Evolutionary conservation across 495 filamentous ascomycete genomes (phyloP), one percentile per base, ranked within the genome.

Genomic region (Filosporella fistucella): DNA sequence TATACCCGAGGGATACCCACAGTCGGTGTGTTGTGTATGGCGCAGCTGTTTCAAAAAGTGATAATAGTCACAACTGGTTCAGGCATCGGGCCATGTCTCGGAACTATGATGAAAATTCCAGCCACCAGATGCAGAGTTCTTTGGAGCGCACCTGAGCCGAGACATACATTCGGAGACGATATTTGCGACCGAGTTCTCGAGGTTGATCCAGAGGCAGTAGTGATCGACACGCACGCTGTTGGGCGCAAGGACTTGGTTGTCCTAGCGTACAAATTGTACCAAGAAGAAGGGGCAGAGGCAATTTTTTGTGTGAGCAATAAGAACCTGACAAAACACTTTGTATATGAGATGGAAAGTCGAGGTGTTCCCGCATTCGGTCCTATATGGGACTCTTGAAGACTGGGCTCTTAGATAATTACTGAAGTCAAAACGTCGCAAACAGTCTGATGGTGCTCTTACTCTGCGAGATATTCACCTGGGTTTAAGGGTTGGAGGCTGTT

Each of bases 1-100:
- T 88, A 78, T 72, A 58, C 68, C 0, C 42, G 47, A 14, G 53
- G 53, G 30, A 60, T 71, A 0, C 74, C 74, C 2, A 72, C 82
- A 26, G 78, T 77, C 51, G 87, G 87, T 43, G 80, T 91, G 26
- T 76, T 89, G 50, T 84, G 85, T 60, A 74, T 84, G 30, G 84
- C 86, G 42, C 71, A 72, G 12, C 66, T 91, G 0, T 94, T 90
- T 70, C 61, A 66, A 33, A 69, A 70, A 5, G 73, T 88, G 35
- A 73, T 94, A 22, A 67, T 94, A 38, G 81, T 94, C n/a, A 82
- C 84, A 1, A 94, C 88, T 0, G 88, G 88, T 13, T 90, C 86
- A 6, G 88, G 88, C 23, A 91, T 94, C 47, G 88, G 54, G 2
- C 54, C 54, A 6, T 57, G 54, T 47, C 30, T 57, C 16, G 49